Base-by-base conservation (phyloP, 2,329 filamentous ascomycete species). In the Fusarium sp. region DNA sequence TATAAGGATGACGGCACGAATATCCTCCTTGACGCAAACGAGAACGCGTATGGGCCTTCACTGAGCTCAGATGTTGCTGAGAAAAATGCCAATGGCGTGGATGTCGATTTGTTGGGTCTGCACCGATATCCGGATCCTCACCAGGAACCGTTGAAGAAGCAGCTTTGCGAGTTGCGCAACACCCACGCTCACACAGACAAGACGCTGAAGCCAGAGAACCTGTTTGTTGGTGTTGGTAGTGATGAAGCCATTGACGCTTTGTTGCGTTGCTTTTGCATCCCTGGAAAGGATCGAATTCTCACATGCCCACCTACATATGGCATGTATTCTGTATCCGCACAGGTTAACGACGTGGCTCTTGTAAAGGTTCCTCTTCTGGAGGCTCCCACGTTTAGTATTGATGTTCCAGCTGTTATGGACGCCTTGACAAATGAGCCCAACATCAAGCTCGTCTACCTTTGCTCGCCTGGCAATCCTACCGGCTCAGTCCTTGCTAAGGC, bases 1-100 rank as follows among this genome's bases (percentile, higher is more conserved):
- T 98, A 99, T 87, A 97, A 99, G 83, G 95, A 99, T 78, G 92
- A 99, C 77, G 96, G 96, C 71, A 95, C 90, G 60, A 98, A 98
- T 76, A 89, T 98, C 74, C 90, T 99, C 51, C 91, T 99, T 70
- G 96, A 99, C 78, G 96, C 96, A 72, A 99, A 99, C 76, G 96
- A 99, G 82, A 99, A 99, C 76, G 94, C 96, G 61, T 97, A 91
- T 75, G 96, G 96, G 0, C 95, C 96, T 0, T 91, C 92, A 3
- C 82, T 97, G 48, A 79, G 86, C 46, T 76, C 80, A 72, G 25
- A 69, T 68, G 56, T 71, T 40, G 80, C 80, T 66, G 79, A 80
- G 58, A 72, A 77, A 33, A 74, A 80, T 13, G 69, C 75, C 54
- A 66, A 74, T 48, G 74, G 77, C n/a, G 74, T 76, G 33, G 82